Percentiles rank a stretch among this genome's conserved stretches.
phyloP scores from a whole-genome alignment of 116 monocot species.

The Iris pallida region DNA sequence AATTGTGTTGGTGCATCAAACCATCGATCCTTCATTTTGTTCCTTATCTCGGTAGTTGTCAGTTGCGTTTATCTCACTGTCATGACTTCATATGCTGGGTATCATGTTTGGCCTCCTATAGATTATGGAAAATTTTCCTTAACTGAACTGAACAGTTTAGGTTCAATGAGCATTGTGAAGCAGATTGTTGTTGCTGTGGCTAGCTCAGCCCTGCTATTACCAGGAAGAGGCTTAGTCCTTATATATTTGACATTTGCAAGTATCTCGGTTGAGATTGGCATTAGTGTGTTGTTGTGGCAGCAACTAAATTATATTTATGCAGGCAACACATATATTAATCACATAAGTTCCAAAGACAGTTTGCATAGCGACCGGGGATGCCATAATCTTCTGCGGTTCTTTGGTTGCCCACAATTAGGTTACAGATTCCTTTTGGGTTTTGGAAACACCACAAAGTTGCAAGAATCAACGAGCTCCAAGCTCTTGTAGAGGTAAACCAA shows the following conservation, averaged over 20 bases:
- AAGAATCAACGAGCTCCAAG: constrained; percentile 56
- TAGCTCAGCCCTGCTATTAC: constrained; percentile 43
- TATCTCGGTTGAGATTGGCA: constrained; percentile 59
- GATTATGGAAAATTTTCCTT: constrained; percentile 12
- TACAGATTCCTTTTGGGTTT: constrained; percentile 43
- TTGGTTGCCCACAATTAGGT: constrained; percentile 59
- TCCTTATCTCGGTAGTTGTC: constrained; percentile 60
- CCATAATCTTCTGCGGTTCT: constrained; percentile 74
- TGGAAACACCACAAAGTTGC: constrained; percentile 41
- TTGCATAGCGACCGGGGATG: constrained; percentile 48
- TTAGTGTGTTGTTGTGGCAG: constrained; percentile 72
- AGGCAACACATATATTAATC: constrained; percentile 70
- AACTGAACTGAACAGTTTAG: constrained; percentile 5
- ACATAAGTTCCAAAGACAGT: constrained; percentile 31
- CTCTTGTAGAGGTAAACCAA: constrained; percentile 33
- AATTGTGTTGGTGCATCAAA: constrained; percentile 94
- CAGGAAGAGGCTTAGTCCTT: constrained; percentile 63
- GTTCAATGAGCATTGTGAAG: constrained; percentile 21
- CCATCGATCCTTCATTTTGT: constrained; percentile 62
- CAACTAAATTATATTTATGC: constrained; percentile 74
- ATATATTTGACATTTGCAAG: constrained; percentile 76
- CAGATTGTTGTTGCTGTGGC: constrained; percentile 30
- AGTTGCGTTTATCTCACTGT: constrained; percentile 55
- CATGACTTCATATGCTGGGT: constrained; percentile 48
- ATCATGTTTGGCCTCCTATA: constrained; percentile 55